Evolutionary conservation across 176 grass and related monocot species (phyloP).

Genomic region (Zea luxurians): DNA sequence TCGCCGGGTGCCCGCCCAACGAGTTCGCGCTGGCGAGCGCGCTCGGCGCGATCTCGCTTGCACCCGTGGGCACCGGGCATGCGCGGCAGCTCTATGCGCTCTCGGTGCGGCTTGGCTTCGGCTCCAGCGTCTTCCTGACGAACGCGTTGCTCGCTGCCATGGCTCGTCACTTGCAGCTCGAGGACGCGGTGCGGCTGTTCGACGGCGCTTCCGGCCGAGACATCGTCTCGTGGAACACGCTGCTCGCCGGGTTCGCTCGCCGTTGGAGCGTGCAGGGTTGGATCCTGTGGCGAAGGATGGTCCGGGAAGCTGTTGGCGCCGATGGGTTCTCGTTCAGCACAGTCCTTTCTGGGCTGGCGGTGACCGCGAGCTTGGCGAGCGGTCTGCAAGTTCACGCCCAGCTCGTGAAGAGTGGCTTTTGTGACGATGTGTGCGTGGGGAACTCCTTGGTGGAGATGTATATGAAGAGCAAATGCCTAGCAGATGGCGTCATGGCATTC

Average conservation of each 20-base stretch:
- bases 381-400: slow-evolving; percentile 59
- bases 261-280: slow-evolving; percentile 36
- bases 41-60: slow-evolving; percentile 57
- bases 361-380: neutral
- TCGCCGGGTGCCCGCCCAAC: slow-evolving; percentile 42
- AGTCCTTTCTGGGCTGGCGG: slow-evolving; percentile 51
- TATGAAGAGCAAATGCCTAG: slow-evolving; percentile 46
- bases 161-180: slow-evolving; percentile 46
- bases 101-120: slow-evolving; percentile 52
- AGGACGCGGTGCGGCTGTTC: slow-evolving; percentile 43
- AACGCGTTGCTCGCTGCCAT: slow-evolving; percentile 59
- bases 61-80: neutral
- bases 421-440: slow-evolving; percentile 44
- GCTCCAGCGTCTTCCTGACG: slow-evolving; percentile 52
- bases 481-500: slow-evolving; percentile 42
- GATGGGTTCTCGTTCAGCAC: slow-evolving; percentile 72
- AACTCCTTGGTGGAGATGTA: slow-evolving; percentile 78
- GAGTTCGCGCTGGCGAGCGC: slow-evolving; percentile 63
- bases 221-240: slow-evolving; percentile 65
- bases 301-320: slow-evolving; percentile 12
- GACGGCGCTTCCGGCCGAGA: slow-evolving; percentile 22
- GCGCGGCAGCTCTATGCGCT: slow-evolving; percentile 45
- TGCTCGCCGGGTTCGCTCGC: slow-evolving; percentile 46
- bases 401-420: slow-evolving; percentile 55
- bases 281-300: slow-evolving; percentile 60